Percentiles rank a stretch among this genome's conserved stretches.
Evolutionary conservation across 2,329 filamentous ascomycete species (phyloP).

Genomic region (Colletotrichum sp.): DNA sequence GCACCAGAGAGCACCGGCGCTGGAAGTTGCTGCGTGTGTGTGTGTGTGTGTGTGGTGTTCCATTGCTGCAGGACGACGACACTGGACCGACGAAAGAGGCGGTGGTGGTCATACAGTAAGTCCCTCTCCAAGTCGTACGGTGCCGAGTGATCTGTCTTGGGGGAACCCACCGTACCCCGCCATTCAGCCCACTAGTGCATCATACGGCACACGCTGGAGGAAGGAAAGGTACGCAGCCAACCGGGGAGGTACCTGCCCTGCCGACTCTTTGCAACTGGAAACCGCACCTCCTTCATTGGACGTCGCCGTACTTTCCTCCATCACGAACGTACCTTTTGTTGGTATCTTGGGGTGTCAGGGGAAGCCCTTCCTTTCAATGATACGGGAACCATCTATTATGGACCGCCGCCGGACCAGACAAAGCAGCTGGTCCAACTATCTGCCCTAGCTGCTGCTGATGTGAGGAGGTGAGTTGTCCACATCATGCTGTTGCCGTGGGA

Average conservation of each 20-base stretch:
- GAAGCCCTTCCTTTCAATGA: constrained; percentile 6
- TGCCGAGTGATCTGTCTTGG: background rate
- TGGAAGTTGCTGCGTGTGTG: background rate
- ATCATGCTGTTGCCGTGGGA: background rate
- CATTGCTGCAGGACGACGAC: background rate
- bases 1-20: background rate
- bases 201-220: constrained; percentile 5
- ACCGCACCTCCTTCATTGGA: background rate
- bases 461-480: constrained; percentile 1
- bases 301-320: background rate
- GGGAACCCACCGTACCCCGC: constrained; percentile 15
- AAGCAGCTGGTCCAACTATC: background rate
- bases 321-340: background rate
- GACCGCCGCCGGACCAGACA: background rate
- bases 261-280: background rate
- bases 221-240: background rate
- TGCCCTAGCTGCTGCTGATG: background rate
- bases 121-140: background rate
- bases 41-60: background rate
- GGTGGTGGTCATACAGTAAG: constrained; percentile 9
- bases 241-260: background rate
- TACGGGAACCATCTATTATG: background rate
- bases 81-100: background rate
- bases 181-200: constrained; percentile 19
- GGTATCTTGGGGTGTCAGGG: constrained; percentile 1